Base-by-base conservation (phyloP, 2,329 filamentous ascomycete species). In the Cladosporium velox region DNA sequence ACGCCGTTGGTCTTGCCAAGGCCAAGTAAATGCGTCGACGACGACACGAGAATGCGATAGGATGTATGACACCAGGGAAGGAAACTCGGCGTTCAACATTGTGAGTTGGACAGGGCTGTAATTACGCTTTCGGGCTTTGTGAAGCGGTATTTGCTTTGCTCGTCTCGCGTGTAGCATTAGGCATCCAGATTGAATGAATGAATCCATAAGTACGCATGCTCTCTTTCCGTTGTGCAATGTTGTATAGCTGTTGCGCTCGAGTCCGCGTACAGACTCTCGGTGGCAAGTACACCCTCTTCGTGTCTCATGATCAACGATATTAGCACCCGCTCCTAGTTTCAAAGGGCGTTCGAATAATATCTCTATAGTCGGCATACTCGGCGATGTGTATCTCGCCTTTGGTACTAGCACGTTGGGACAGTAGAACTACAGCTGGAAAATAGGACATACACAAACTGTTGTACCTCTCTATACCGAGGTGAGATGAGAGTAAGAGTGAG, bases 1-100 rank as follows among this genome's bases (percentile, higher is more conserved):
- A 90, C 77, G 89, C 91, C 65, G 93, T 99, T 70, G 93, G 92
- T 77, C 87, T 99, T 74, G 95, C 94, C 75, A 90, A 90, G 82
- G 86, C 94, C 72, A 95, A 93, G 83, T 87, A 86, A 70, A 61
- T 14, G 35, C 8, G 7, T 58, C 12, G 14, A 59, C 15, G 44
- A 59, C 21, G 28, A 54, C 18, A 59, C 38, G 54, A 59, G 38
- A 65, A 51, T 28, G 54, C n/a, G 24, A 59, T 54, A 54, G 63
- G 24, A 44, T 41, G 38, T 55, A n/a, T 28, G 63, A 51, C 15
- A 35, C 8, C 54, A 30, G 57, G 41, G 5, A 26, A 30, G 18
- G 38, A 26, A 34, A 52, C n/a, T 8, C 28, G n/a, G 28, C 24
- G 54, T 24, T 11, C 24, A 54, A 55, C 24, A 26, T 63, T 63